Percentiles rank a stretch among this genome's conserved stretches.
phyloP scores from a whole-genome alignment of 345 rosid species.

The Laguncularia racemosa region DNA sequence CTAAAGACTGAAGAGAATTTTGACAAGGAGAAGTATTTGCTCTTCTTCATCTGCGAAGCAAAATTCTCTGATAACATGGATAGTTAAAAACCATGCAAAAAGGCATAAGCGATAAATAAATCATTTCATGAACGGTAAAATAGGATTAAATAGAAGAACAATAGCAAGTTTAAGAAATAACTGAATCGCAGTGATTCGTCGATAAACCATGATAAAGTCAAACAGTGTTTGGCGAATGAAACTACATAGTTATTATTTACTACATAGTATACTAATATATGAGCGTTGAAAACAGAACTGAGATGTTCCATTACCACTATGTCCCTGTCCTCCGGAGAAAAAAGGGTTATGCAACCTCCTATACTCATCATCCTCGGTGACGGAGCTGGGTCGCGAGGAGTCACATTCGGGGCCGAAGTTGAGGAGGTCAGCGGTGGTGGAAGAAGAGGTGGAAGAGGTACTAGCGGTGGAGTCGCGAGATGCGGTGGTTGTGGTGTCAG shows the following conservation, averaged over 20 bases:
- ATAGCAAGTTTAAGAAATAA: too few relatives aligned
- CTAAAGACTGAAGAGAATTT: slow-evolving; percentile 87
- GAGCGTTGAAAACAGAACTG: too few relatives aligned
- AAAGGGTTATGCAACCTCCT: slow-evolving; percentile 16
- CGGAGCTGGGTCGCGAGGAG: slow-evolving; percentile 88
- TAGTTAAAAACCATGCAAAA: too few relatives aligned
- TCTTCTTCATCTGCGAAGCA: slow-evolving; percentile 20
- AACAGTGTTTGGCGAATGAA: too few relatives aligned
- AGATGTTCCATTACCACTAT: background rate
- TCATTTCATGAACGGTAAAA: too few relatives aligned
- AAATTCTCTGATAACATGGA: too few relatives aligned
- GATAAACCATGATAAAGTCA: too few relatives aligned
- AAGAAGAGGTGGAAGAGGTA: slow-evolving; percentile 43
- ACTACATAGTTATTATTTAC: too few relatives aligned
- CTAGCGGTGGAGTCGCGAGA: slow-evolving; percentile 89
- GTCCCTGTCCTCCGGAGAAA: background rate
- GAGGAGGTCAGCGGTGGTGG: slow-evolving; percentile 24
- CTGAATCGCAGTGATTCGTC: too few relatives aligned
- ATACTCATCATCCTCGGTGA: slow-evolving; percentile 62
- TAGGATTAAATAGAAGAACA: too few relatives aligned
- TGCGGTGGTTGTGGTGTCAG: slow-evolving; percentile 54
- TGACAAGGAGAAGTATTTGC: slow-evolving; percentile 56
- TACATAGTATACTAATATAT: too few relatives aligned
- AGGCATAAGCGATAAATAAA: too few relatives aligned
- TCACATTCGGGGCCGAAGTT: slow-evolving; percentile 19